These are phyloP conservation scores for Septoria petroselini DNA, from an alignment of 2,329 filamentous ascomycete species.

Conservation along the genomic window DNA sequence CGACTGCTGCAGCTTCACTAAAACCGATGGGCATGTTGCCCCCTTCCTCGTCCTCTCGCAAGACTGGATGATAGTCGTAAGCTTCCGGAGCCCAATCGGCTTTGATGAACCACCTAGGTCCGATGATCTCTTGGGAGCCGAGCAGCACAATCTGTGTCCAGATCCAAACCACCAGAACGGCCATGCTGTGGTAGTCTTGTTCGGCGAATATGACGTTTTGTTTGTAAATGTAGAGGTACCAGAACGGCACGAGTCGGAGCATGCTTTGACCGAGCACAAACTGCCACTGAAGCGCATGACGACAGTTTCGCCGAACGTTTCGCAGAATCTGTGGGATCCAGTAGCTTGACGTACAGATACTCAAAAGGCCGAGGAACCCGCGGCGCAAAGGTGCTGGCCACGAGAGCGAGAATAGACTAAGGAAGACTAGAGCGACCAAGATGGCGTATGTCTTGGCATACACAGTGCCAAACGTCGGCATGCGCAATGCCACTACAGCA, in stretches of 20 bases:
- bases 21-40: constrained; percentile 72
- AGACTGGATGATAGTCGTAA: constrained; percentile 92
- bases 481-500: constrained; percentile 24
- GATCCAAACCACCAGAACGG: constrained; percentile 69
- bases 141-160: constrained; percentile 81
- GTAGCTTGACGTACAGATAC: constrained; percentile 78
- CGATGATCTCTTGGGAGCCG: constrained; percentile 77
- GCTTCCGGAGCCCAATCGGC: constrained; percentile 64
- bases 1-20: constrained; percentile 36
- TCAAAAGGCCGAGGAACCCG: constrained; percentile 60
- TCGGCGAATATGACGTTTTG: constrained; percentile 79
- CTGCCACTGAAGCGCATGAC: constrained; percentile 84
- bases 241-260: constrained; percentile 72
- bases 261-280: constrained; percentile 82
- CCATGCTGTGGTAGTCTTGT: constrained; percentile 64
- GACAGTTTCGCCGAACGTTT: constrained; percentile 86
- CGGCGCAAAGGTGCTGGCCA: constrained; percentile 54
- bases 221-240: constrained; percentile 76
- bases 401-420: constrained; percentile 58
- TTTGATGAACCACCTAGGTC: constrained; percentile 81
- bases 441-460: constrained; percentile 62
- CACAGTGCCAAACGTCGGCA: constrained; percentile 51
- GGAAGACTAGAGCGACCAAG: constrained; percentile 56
- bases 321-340: constrained; percentile 91
- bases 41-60: constrained; percentile 80